A percentile compares a stretch with the other conserved stretches of the same genome.
Conservation (phyloP, 2,329 filamentous ascomycete genomes). For the Aspergillus melleus region DNA sequence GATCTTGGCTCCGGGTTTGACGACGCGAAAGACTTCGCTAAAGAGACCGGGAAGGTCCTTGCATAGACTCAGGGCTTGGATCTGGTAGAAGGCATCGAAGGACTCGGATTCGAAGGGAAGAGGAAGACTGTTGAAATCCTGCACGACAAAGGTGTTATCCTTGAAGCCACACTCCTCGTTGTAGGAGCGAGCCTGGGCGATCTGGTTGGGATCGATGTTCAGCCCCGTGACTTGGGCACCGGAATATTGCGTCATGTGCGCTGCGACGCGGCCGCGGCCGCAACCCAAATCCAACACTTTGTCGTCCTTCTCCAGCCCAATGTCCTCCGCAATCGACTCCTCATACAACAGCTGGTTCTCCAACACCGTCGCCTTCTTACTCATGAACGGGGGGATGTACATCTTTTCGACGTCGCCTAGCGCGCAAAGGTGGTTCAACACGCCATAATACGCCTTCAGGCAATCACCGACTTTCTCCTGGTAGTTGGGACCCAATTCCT, state of each 20-base stretch:
- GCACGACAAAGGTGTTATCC: slow-evolving; percentile 49
- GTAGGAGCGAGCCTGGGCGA: slow-evolving; percentile 49
- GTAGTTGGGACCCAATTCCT: slow-evolving; percentile 51
- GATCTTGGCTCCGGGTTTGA: slow-evolving; percentile 54
- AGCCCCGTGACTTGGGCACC: slow-evolving; percentile 53
- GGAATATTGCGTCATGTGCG: slow-evolving; percentile 53
- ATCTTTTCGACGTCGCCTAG: slow-evolving; percentile 60
- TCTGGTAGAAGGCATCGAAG: slow-evolving; percentile 59
- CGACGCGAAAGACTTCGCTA: slow-evolving; percentile 50
- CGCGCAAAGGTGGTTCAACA: slow-evolving; percentile 57
- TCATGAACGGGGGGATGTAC: slow-evolving; percentile 58
- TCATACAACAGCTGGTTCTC: slow-evolving; percentile 58
- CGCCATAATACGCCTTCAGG: slow-evolving; percentile 54
- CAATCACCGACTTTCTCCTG: slow-evolving; percentile 53
- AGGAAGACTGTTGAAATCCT: slow-evolving; percentile 55
- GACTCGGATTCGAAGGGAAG: slow-evolving; percentile 51
- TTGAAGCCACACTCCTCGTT: slow-evolving; percentile 46
- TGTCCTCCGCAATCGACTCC: slow-evolving; percentile 50
- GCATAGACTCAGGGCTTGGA: slow-evolving; percentile 57
- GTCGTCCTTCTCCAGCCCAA: slow-evolving; percentile 48
- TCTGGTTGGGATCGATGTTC: slow-evolving; percentile 57
- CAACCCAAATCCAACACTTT: slow-evolving; percentile 55
- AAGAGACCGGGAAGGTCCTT: slow-evolving; percentile 51
- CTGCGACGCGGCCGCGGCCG: slow-evolving; percentile 55
- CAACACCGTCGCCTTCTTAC: slow-evolving; percentile 49